These are phyloP conservation scores for Euphorbia neoarborescens DNA, from an alignment of 441 rosid genomes.

Conservation along the genomic window DNA sequence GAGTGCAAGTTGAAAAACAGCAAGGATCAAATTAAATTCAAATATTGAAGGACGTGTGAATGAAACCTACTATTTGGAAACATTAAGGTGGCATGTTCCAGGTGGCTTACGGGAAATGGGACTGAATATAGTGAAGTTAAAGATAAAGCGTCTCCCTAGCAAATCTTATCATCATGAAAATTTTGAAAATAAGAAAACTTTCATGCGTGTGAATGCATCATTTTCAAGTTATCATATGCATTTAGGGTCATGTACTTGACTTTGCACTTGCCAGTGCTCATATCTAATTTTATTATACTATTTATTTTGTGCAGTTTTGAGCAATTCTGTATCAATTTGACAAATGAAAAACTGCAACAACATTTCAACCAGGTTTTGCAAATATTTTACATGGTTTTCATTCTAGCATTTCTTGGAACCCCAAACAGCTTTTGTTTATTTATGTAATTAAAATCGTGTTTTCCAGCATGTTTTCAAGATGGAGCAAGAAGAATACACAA, in stretches of 20 bases:
- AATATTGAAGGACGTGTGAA: background rate
- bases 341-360: conserved; percentile 96
- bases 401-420: conserved; percentile 13
- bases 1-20: background rate
- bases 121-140: background rate
- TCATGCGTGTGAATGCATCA: background rate
- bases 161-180: background rate
- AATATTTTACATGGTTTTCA: conserved; percentile 16
- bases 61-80: background rate
- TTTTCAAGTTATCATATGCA: background rate
- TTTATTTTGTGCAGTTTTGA: conserved; percentile 54
- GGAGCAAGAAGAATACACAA: conserved; percentile 95
- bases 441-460: conserved; percentile 30
- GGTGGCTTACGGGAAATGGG: background rate
- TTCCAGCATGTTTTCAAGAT: conserved; percentile 96
- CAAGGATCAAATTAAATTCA: background rate
- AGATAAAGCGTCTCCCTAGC: background rate
- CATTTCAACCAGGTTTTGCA: conserved; percentile 79
- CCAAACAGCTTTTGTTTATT: conserved; percentile 19
- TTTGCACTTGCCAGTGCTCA: background rate
- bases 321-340: conserved; percentile 94
- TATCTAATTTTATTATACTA: background rate
- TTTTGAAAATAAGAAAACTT: background rate
- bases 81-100: background rate
- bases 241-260: background rate